phyloP scores from a whole-genome alignment of 1,284 basidiomycete genomes.

The Puccinia hordei region DNA sequence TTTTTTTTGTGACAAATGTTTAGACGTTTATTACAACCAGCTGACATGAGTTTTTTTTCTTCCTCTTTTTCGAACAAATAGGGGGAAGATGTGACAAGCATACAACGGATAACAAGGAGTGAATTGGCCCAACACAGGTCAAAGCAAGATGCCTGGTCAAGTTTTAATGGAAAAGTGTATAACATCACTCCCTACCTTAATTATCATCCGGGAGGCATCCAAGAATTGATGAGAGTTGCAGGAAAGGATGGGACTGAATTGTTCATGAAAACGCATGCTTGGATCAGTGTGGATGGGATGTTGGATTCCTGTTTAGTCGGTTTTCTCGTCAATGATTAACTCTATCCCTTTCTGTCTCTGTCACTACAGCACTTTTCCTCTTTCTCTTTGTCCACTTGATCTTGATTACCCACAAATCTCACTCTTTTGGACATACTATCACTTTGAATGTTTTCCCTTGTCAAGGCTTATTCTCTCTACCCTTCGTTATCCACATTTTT shows the following conservation, averaged over 20 bases:
- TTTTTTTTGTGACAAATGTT: neutral
- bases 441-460: no score
- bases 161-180: conserved; percentile 90
- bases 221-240: conserved; percentile 91
- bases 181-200: conserved; percentile 90
- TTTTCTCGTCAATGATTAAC: conserved; percentile 67
- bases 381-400: neutral
- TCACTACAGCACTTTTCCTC: neutral
- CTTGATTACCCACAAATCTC: neutral
- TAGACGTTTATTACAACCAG: conserved; percentile 58
- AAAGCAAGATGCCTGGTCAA: conserved; percentile 88
- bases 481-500: no score
- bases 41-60: conserved; percentile 51
- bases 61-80: conserved; percentile 32
- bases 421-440: no score
- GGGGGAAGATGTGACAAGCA: conserved; percentile 57
- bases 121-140: conserved; percentile 81
- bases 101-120: conserved; percentile 77
- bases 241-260: conserved; percentile 91
- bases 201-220: conserved; percentile 92
- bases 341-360: neutral
- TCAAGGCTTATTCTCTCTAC: no score
- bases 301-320: conserved; percentile 88
- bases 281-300: conserved; percentile 94
- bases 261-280: conserved; percentile 76